Percentiles rank a stretch among this genome's conserved stretches.
Evolutionary conservation across 2,329 filamentous ascomycete genomes (phyloP).

Genomic region (Apiospora hydei): DNA sequence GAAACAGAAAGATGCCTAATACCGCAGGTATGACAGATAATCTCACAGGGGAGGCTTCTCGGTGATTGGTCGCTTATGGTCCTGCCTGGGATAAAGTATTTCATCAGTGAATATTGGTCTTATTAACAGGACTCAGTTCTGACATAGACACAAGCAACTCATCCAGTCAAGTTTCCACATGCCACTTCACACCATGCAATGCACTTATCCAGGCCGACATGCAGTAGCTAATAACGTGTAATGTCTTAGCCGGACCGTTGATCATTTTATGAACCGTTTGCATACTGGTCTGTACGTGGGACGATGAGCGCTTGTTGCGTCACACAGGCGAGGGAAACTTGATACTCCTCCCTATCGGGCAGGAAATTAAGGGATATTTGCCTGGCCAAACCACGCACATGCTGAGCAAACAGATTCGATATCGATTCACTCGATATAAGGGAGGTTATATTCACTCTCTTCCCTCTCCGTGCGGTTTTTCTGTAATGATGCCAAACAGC

Average conservation of each 20-base stretch:
- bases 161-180: neutral
- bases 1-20: neutral
- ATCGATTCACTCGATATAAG: neutral
- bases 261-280: slow-evolving; percentile 1
- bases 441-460: neutral
- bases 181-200: slow-evolving; percentile 5
- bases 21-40: neutral
- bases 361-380: slow-evolving; percentile 18
- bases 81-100: neutral
- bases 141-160: neutral
- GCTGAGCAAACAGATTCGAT: neutral
- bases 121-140: neutral
- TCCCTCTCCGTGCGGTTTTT: neutral
- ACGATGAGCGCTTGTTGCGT: neutral
- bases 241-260: slow-evolving; percentile 5
- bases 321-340: neutral
- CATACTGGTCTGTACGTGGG: neutral
- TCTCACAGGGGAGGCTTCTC: neutral
- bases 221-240: neutral
- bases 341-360: slow-evolving; percentile 8
- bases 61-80: neutral
- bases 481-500: neutral
- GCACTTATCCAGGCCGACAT: neutral
- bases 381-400: neutral
- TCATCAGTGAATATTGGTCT: neutral